Evolutionary conservation across 2,329 filamentous ascomycete species (phyloP), one percentile per base, ranked within the genome.

Genomic region (Colletotrichum nymphaeae): DNA sequence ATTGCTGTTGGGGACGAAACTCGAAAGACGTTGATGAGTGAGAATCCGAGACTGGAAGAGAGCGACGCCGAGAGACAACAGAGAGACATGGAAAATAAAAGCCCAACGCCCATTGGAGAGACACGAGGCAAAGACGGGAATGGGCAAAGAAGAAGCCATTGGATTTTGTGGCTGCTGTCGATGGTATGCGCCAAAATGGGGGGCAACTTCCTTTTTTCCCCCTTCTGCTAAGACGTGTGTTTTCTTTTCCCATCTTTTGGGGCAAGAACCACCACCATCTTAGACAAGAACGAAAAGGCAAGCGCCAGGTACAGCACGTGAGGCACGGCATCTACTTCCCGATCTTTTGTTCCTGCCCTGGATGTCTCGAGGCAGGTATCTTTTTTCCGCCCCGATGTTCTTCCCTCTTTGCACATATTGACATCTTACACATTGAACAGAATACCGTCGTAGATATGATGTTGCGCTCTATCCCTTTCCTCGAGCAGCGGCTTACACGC

Each of bases 131-230:
- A 35, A 69, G 65, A 67, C 56, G 32, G 22, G 32, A 24, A 59
- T 69, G 19, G 42, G 28, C 22, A 28, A 55, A 55, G 14, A 19
- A 42, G 30, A 42, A 53, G 19, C 69, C 59, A 72, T 35, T 35
- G 32, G 32, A 35, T 53, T 55, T 65, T 22, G 16, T 30, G 55
- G 28, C 42, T 49, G 12, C 60, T 57, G n/a, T 63, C 24, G 59
- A 69, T 56, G 67, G 65, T 49, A 69, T 64, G 67, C 59, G 32
- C 49, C 26, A 69, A 64, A 30, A 64, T 64, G 46, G 67, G 42
- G 42, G n/a, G 59, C 26, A 69, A 49, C 32, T 64, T n/a, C 28
- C 46, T 37, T 59, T 60, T 59, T 59, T 37, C 28, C 35, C 53
- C n/a, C 16, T 19, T 37, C 28, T 24, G n/a, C 24, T n/a, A n/a